Evolutionary conservation across 1,284 basidiomycete species (phyloP), one percentile per base, ranked within the genome.

Genomic region (Pascua sp.): DNA sequence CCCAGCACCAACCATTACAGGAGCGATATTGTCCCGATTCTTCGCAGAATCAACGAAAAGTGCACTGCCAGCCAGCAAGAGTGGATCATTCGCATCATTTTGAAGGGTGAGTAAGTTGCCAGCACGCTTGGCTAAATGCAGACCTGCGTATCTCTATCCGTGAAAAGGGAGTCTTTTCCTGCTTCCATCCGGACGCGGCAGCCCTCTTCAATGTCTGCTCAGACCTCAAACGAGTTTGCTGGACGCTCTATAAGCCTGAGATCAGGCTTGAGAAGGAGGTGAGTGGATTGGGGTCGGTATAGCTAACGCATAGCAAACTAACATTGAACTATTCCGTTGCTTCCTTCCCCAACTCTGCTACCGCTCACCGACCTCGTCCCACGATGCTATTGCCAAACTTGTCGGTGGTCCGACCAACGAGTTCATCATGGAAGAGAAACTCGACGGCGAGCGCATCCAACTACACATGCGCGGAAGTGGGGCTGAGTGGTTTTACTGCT

Each of bases 321-420:
- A 81, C 36, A 83, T 95, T 13, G 85, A 88, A 60, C 77, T 93
- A 1, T 91, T 91, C 74, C 82, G 85, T 36, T 84, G 88, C 1
- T 96, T 97, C 71, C 84, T 90, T 0, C 93, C 93, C 0, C 96
- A 96, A 87, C 82, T 97, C 37, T 95, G 91, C 77, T 90, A 89
- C 66, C 84, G 92, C 11, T 89, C 89, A 0, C 87, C 85, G 1
- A 83, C 66, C 0, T 69, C 82, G 57, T 87, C 83, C 57, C 84
- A 94, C 37, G 87, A 88, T 63, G 86, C 88, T 15, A 85, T 91
- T 0, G 85, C 94, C 49, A 89, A 88, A 65, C 83, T 88, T 51
- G 92, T 96, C 84, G 83, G 83, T 18, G 85, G 84, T 2, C 68
- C 43, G 65, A 78, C 12, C 77, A 82, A 70, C n/a, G 75, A 78